phyloP scores from a whole-genome alignment of 2,329 filamentous ascomycete species.

The Diplodia intermedia region DNA sequence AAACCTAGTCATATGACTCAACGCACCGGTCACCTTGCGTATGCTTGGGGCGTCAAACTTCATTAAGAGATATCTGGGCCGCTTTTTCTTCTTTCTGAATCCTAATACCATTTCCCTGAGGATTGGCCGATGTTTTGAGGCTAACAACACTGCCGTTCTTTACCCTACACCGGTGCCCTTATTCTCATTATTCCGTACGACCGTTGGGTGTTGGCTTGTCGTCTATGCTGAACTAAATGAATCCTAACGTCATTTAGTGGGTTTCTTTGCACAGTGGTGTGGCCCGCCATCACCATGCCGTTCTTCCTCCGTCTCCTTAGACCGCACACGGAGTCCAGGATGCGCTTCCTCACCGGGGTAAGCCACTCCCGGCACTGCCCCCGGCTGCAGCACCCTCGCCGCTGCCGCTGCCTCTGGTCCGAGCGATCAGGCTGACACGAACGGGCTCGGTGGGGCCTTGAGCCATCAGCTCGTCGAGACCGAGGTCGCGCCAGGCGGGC shows the following conservation, averaged over 20 bases:
- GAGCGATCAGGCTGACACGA: slow-evolving; percentile 19
- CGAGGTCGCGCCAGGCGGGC: slow-evolving; percentile 79
- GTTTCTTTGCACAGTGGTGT: neutral
- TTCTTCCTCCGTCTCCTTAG: neutral
- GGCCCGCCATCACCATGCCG: neutral
- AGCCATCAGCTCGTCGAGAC: slow-evolving; percentile 73
- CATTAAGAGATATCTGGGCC: neutral
- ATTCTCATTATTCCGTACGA: neutral
- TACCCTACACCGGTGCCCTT: neutral
- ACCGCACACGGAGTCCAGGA: neutral
- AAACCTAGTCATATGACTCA: neutral
- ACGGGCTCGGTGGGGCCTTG: slow-evolving; percentile 59
- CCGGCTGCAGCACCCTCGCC: slow-evolving; percentile 18
- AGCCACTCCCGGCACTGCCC: slow-evolving; percentile 29
- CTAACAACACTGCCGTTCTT: neutral
- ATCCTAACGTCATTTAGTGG: too few relatives aligned
- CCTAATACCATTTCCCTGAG: neutral
- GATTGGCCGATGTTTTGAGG: neutral
- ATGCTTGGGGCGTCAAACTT: neutral
- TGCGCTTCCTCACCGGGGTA: slow-evolving; percentile 22
- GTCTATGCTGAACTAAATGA: neutral
- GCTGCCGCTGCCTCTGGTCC: slow-evolving; percentile 26
- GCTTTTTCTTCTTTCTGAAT: neutral
- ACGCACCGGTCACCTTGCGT: neutral
- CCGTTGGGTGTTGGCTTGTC: neutral